A percentile compares a stretch with the other conserved stretches of the same genome.
Conservation (phyloP, 2,329 filamentous ascomycete genomes). For the Colletotrichum godetiae region DNA sequence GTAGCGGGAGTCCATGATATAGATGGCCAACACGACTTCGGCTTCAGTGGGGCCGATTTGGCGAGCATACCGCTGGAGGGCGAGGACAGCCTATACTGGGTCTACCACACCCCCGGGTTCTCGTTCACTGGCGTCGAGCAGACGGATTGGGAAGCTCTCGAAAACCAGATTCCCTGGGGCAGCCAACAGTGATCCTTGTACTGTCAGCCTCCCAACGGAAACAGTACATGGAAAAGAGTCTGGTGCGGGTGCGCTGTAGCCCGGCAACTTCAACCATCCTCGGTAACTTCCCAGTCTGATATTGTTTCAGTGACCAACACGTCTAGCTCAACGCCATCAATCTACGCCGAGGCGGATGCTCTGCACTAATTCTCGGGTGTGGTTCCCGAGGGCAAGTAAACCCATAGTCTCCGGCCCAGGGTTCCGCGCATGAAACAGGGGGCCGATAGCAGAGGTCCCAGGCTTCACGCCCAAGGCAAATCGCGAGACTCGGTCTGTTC, state of each 20-base stretch:
- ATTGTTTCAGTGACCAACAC: too few species aligned
- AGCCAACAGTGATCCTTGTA: not conserved
- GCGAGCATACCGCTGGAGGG: slow-evolving; percentile 19
- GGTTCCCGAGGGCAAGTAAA: not conserved
- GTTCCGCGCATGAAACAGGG: not conserved
- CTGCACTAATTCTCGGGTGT: not conserved
- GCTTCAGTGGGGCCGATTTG: slow-evolving; percentile 4
- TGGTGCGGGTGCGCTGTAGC: not conserved
- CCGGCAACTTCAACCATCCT: too few species aligned
- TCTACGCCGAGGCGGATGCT: not conserved
- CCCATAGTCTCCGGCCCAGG: not conserved
- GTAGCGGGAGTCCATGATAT: not conserved
- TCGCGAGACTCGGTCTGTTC: too few species aligned
- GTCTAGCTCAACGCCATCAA: not conserved
- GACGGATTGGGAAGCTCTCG: slow-evolving; percentile 26
- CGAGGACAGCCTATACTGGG: slow-evolving; percentile 21
- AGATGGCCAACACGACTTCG: not conserved
- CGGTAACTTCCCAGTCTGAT: not conserved
- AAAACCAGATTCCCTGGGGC: slow-evolving; percentile 8
- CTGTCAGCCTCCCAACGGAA: too few species aligned
- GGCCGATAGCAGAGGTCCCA: too few species aligned
- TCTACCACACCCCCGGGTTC: slow-evolving; percentile 10
- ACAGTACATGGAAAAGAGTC: not conserved
- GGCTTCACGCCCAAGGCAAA: too few species aligned
- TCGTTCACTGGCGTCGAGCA: slow-evolving; percentile 20